These are phyloP conservation scores for Trichophyton mentagrophytes DNA, from an alignment of 2,329 filamentous ascomycete species.

Conservation along the genomic window DNA sequence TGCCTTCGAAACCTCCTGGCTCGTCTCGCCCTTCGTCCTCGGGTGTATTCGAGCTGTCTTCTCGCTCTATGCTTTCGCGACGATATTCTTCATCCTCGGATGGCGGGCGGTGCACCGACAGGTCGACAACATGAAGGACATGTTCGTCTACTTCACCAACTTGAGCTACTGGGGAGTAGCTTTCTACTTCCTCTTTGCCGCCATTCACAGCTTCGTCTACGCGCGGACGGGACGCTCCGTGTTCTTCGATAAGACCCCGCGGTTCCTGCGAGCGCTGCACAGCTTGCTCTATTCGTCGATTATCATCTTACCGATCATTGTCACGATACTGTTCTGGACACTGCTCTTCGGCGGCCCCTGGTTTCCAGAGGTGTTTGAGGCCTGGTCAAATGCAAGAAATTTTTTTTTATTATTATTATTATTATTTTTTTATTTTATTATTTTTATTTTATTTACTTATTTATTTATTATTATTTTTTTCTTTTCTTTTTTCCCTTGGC, in stretches of 20 bases:
- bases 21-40: constrained; percentile 46
- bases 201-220: constrained; percentile 59
- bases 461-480: no score
- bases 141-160: constrained; percentile 73
- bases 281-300: constrained; percentile 51
- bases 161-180: constrained; percentile 71
- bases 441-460: no score
- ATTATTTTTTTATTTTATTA: background rate
- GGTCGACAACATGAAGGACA: constrained; percentile 37
- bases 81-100: constrained; percentile 56
- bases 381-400: constrained; percentile 39
- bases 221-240: constrained; percentile 39
- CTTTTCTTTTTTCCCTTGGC: background rate
- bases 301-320: constrained; percentile 53
- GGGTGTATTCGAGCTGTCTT: constrained; percentile 35
- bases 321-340: constrained; percentile 59
- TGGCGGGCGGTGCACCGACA: constrained; percentile 47
- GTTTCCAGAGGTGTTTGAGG: constrained; percentile 40
- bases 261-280: constrained; percentile 52
- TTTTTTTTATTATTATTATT: no score
- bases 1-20: constrained; percentile 69
- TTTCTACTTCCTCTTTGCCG: constrained; percentile 61
- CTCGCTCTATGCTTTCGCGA: constrained; percentile 55
- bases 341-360: constrained; percentile 44
- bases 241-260: constrained; percentile 48